A percentile compares a stretch with the other conserved stretches of the same genome.
Conservation (phyloP, 2,329 filamentous ascomycete species). For the Cadophora sp. region DNA sequence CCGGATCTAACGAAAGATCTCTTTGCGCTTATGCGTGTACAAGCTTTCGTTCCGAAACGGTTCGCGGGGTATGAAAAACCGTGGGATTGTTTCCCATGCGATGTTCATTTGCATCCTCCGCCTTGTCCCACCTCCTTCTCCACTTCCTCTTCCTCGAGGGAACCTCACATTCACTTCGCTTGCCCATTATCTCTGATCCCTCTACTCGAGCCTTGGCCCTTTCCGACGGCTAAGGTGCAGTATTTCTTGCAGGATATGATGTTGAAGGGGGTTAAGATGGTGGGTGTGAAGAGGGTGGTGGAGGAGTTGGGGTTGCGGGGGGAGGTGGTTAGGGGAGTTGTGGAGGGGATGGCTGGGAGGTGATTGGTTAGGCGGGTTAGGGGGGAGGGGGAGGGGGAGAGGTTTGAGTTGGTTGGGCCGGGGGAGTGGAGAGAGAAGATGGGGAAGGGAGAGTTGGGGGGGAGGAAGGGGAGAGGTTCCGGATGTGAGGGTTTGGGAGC, state of each 20-base stretch:
- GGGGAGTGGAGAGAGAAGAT: background rate
- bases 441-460: background rate
- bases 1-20: slow-evolving; percentile 10
- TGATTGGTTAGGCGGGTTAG: background rate
- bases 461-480: background rate
- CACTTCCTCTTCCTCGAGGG: background rate
- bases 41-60: background rate
- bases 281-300: background rate
- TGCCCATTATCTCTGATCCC: background rate
- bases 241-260: slow-evolving; percentile 13
- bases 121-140: background rate
- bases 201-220: background rate
- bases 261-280: background rate
- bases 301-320: background rate
- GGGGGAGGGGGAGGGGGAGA: background rate
- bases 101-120: background rate
- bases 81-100: background rate
- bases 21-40: background rate
- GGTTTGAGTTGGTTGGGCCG: background rate
- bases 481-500: background rate
- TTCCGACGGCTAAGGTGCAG: background rate
- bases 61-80: background rate
- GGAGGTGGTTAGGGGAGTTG: background rate
- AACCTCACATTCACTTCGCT: background rate
- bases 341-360: background rate